These are phyloP conservation scores for Cordia subcordata DNA, from an alignment of 257 asterid species.

Conservation along the genomic window DNA sequence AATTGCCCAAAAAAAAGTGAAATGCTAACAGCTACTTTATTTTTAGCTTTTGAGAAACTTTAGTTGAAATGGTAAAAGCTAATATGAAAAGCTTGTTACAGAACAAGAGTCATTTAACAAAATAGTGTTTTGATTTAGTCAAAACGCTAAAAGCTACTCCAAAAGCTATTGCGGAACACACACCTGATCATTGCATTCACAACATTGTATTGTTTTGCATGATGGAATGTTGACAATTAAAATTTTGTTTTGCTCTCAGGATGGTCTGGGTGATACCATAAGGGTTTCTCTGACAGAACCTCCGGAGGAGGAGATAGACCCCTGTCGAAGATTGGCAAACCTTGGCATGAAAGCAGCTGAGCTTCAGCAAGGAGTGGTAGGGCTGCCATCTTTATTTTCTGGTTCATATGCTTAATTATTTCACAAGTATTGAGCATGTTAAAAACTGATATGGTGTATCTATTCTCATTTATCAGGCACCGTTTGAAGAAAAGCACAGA, in stretches of 20 bases:
- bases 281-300: conserved; percentile 96
- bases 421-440: conserved; percentile 7
- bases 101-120: too few relatives aligned
- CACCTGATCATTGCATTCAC: too few relatives aligned
- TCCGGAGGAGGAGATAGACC: conserved; percentile 95
- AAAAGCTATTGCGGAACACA: too few relatives aligned
- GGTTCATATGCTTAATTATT: conserved; percentile 13
- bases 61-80: too few relatives aligned
- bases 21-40: too few relatives aligned
- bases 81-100: too few relatives aligned
- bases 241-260: conserved; percentile 35
- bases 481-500: conserved; percentile 88
- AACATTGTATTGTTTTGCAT: too few relatives aligned
- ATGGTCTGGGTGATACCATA: conserved; percentile 97
- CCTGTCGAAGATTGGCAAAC: conserved; percentile 93
- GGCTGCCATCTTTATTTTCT: conserved; percentile 15
- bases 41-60: too few relatives aligned
- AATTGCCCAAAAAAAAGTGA: too few relatives aligned
- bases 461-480: conserved; percentile 44
- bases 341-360: conserved; percentile 87
- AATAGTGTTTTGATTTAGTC: too few relatives aligned
- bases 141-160: too few relatives aligned
- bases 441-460: conserved; percentile 8
- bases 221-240: background rate
- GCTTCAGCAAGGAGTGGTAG: conserved; percentile 99